A percentile compares a stretch with the other conserved stretches of the same genome.
Conservation (phyloP, 306 rosid species). For the Cucurbita maxima region DNA sequence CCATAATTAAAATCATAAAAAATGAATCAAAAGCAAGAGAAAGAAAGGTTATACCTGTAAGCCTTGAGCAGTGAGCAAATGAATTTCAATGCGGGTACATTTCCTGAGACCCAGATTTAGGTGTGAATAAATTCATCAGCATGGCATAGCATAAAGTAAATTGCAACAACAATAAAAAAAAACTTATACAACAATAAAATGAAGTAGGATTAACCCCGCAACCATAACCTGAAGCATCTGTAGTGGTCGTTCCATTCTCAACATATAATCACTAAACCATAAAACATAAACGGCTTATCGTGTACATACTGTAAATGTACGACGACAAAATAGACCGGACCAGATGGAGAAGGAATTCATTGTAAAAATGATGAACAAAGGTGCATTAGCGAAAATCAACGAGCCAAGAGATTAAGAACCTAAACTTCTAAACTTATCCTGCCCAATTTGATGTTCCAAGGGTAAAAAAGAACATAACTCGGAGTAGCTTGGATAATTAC, state of each 20-base stretch:
- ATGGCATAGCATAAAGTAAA: not conserved
- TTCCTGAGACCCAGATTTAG: constrained; percentile 36
- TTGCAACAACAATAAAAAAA: not conserved
- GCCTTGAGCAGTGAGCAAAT: constrained; percentile 77
- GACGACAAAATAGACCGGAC: not conserved
- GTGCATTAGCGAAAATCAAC: not conserved
- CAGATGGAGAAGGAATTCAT: not conserved
- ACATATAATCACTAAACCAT: not conserved
- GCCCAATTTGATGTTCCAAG: not conserved
- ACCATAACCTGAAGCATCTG: not conserved
- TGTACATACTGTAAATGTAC: not conserved
- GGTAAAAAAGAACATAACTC: not conserved
- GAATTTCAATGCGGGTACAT: constrained; percentile 96
- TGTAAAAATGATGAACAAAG: not conserved
- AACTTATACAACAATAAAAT: not conserved
- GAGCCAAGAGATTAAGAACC: not conserved
- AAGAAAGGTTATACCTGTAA: constrained; percentile 43
- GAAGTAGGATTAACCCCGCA: not conserved
- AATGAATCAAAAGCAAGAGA: not conserved
- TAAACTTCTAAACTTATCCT: not conserved
- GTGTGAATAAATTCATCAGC: not conserved
- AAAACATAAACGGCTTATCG: not conserved
- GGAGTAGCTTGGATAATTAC: not conserved
- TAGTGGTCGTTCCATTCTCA: not conserved
- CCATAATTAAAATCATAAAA: not conserved